Evolutionary conservation across 1,139 yeast species (phyloP).

Genomic region (Williopsis jadinii): DNA sequence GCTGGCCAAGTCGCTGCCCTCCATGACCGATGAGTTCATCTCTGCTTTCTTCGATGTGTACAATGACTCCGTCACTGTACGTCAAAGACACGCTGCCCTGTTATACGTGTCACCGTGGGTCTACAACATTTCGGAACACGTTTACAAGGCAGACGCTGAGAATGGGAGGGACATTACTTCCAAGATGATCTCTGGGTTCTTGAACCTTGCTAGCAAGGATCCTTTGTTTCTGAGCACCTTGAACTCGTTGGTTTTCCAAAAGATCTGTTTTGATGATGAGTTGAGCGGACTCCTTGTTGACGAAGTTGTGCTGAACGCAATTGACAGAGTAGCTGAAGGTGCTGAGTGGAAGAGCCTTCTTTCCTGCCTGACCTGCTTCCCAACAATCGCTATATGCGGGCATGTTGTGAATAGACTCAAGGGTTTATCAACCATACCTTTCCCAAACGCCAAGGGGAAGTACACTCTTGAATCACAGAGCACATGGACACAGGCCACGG

Average conservation of each 20-base stretch:
- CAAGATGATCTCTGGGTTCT: constrained; percentile 55
- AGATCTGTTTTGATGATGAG: constrained; percentile 54
- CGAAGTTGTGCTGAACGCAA: constrained; percentile 67
- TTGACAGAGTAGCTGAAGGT: constrained; percentile 70
- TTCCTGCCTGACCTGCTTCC: constrained; percentile 53
- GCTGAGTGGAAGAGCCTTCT: constrained; percentile 60
- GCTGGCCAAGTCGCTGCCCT: constrained; percentile 50
- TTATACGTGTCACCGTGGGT: constrained; percentile 65
- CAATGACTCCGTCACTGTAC: constrained; percentile 30
- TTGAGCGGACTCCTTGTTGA: constrained; percentile 55
- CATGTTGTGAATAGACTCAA: constrained; percentile 50
- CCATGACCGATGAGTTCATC: constrained; percentile 55
- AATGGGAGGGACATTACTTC: constrained; percentile 58
- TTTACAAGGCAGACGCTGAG: constrained; percentile 45
- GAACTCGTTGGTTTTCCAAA: constrained; percentile 66
- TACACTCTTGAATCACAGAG: constrained; percentile 47
- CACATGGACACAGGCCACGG: constrained; percentile 66
- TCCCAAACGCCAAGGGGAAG: constrained; percentile 31
- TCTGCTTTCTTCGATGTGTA: constrained; percentile 54
- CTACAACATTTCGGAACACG: constrained; percentile 54
- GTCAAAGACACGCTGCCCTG: constrained; percentile 27
- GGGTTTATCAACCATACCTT: constrained; percentile 40
- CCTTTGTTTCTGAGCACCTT: constrained; percentile 37
- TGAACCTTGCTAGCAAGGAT: constrained; percentile 45
- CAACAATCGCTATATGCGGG: constrained; percentile 71